These are phyloP conservation scores for rapeseed (Brassica napus) DNA, from an alignment of 345 rosid species.

Conservation along the genomic window DNA sequence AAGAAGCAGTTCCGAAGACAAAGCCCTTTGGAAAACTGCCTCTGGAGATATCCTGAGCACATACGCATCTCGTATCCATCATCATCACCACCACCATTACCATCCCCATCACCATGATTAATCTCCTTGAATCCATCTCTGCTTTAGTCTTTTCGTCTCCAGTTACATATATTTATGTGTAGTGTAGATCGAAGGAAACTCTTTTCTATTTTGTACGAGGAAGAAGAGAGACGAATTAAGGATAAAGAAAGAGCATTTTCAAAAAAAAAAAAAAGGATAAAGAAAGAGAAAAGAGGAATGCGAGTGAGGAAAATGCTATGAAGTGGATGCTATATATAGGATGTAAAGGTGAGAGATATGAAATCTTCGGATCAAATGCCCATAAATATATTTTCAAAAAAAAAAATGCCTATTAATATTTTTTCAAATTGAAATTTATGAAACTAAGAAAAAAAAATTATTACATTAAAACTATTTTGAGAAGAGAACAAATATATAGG, in stretches of 20 bases:
- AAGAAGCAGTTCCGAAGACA: conserved; percentile 63
- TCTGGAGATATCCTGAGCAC: conserved; percentile 43
- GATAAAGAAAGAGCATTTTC: not conserved
- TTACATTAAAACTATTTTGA: not conserved
- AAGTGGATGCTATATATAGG: conserved; percentile 23
- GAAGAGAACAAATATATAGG: not conserved
- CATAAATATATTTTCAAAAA: not conserved
- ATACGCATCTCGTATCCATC: conserved; percentile 32
- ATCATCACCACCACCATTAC: conserved; percentile 16
- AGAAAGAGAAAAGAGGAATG: not conserved
- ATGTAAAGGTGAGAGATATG: not conserved
- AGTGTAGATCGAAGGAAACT: conserved; percentile 15
- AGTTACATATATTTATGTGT: conserved; percentile 13
- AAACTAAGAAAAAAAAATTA: not conserved
- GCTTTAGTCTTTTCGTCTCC: not conserved
- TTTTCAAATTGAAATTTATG: not conserved
- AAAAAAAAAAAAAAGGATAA: not conserved
- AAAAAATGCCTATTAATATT: no score
- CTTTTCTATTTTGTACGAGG: not conserved
- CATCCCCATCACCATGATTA: not conserved
- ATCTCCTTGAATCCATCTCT: conserved; percentile 21
- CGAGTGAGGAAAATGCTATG: not conserved
- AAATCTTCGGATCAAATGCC: conserved; percentile 6
- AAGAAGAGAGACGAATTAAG: not conserved
- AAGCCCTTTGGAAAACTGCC: conserved; percentile 53